phyloP scores from a whole-genome alignment of 495 filamentous ascomycete species.

The Aspergillus cavernicola region DNA sequence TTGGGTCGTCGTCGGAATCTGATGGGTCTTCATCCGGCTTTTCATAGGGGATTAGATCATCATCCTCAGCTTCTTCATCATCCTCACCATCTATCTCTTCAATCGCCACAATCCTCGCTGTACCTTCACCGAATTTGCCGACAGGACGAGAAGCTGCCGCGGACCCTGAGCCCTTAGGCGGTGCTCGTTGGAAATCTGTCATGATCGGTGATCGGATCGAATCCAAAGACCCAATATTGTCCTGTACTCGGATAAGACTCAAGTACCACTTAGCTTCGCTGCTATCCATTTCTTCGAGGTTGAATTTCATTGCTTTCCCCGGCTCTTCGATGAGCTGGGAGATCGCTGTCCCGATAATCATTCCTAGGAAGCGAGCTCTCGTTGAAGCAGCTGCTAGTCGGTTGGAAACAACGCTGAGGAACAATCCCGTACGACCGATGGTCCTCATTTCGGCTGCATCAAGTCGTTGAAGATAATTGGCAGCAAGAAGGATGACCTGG shows the following conservation, averaged over 20 bases:
- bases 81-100: constrained; percentile 61
- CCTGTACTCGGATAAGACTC: constrained; percentile 56
- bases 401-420: constrained; percentile 79
- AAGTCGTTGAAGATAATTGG: constrained; percentile 67
- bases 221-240: constrained; percentile 59
- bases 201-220: constrained; percentile 32
- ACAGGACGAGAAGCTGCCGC: constrained; percentile 11
- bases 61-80: constrained; percentile 54
- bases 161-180: constrained; percentile 8
- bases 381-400: constrained; percentile 72
- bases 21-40: constrained; percentile 92
- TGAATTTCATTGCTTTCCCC: constrained; percentile 72
- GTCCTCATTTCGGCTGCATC: constrained; percentile 56
- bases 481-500: constrained; percentile 72
- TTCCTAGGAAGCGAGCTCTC: constrained; percentile 78
- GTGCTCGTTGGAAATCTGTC: not conserved
- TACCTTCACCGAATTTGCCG: constrained; percentile 24
- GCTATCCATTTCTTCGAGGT: constrained; percentile 71
- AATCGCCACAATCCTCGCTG: constrained; percentile 56
- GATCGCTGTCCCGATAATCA: constrained; percentile 80
- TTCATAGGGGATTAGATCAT: constrained; percentile 74
- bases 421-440: constrained; percentile 64
- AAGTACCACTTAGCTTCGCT: constrained; percentile 78
- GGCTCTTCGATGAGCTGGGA: constrained; percentile 76
- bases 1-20: constrained; percentile 90